Evolutionary conservation across 768 basidiomycete species (phyloP).

Genomic region (Termitomyces sp.): DNA sequence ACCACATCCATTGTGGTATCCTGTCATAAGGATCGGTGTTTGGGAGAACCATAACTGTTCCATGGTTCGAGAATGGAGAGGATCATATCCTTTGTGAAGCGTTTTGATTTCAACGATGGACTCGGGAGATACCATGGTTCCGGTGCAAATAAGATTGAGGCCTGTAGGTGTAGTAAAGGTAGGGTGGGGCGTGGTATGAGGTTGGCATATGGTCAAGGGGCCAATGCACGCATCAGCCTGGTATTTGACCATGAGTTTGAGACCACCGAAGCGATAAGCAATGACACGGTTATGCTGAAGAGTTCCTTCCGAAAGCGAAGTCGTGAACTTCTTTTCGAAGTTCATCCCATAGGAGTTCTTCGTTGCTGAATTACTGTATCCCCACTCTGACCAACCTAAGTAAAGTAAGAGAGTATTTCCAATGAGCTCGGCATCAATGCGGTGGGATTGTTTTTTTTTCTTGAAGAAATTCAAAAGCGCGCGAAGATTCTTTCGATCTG

Average conservation of each 20-base stretch:
- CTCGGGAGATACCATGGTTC: conserved; percentile 10
- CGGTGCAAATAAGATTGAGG: conserved; percentile 7
- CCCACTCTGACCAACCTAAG: conserved; percentile 15
- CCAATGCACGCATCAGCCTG: conserved; percentile 26
- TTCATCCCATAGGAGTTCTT: conserved; percentile 11
- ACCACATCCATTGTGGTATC: conserved; percentile 16
- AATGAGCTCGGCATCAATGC: conserved; percentile 18
- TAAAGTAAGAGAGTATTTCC: conserved; percentile 15
- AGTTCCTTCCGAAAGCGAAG: conserved; percentile 8
- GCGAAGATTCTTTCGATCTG: conserved; percentile 17
- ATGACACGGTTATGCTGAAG: conserved; percentile 17
- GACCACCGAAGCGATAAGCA: conserved; percentile 16
- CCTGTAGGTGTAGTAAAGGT: conserved; percentile 7
- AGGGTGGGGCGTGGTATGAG: neutral
- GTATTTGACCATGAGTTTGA: conserved; percentile 27
- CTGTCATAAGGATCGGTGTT: conserved; percentile 16
- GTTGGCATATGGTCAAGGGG: neutral
- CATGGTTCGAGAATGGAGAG: conserved; percentile 4
- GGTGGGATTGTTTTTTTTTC: neutral
- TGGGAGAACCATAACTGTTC: conserved; percentile 20
- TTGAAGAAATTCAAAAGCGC: conserved; percentile 14
- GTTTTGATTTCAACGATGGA: conserved; percentile 19
- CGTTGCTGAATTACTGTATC: neutral
- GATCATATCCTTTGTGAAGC: neutral
- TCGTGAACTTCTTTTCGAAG: conserved; percentile 16